Conservation (phyloP, 345 rosid genomes). For the Populus nigra region DNA sequence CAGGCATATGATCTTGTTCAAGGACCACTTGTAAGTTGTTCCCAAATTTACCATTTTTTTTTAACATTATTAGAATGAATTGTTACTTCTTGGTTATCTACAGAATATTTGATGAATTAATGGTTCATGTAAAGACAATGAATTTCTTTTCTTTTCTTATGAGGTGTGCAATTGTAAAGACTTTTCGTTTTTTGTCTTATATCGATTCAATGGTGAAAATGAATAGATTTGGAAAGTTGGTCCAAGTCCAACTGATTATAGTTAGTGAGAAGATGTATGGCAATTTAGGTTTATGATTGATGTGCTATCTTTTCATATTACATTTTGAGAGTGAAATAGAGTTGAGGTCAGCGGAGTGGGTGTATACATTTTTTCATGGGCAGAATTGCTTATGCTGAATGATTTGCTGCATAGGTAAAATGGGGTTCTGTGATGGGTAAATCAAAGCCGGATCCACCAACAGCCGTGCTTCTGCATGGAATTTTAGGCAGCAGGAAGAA, state of each 20-base stretch:
- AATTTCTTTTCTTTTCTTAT: neutral
- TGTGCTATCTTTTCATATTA: too few species aligned
- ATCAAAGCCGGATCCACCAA: constrained; percentile 78
- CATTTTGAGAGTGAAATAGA: too few species aligned
- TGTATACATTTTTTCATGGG: neutral
- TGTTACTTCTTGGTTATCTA: too few species aligned
- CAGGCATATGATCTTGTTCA: constrained; percentile 94
- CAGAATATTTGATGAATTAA: too few species aligned
- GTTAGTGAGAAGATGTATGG: too few species aligned
- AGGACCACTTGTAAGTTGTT: constrained; percentile 69
- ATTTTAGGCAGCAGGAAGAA: constrained; percentile 87
- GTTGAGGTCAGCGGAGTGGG: too few species aligned
- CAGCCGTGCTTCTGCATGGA: constrained; percentile 91
- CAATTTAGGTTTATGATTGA: too few species aligned
- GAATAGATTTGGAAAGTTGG: too few species aligned
- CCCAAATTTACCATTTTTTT: neutral
- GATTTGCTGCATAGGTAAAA: constrained; percentile 51
- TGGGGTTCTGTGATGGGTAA: constrained; percentile 69
- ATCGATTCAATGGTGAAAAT: too few species aligned
- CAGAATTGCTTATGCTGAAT: neutral
- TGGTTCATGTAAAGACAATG: too few species aligned
- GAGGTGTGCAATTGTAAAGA: neutral
- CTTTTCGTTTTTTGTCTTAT: neutral
- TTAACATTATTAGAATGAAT: too few species aligned
- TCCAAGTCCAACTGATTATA: too few species aligned